phyloP scores from a whole-genome alignment of 2,329 filamentous ascomycete genomes.

The Phyllachora maydis region DNA sequence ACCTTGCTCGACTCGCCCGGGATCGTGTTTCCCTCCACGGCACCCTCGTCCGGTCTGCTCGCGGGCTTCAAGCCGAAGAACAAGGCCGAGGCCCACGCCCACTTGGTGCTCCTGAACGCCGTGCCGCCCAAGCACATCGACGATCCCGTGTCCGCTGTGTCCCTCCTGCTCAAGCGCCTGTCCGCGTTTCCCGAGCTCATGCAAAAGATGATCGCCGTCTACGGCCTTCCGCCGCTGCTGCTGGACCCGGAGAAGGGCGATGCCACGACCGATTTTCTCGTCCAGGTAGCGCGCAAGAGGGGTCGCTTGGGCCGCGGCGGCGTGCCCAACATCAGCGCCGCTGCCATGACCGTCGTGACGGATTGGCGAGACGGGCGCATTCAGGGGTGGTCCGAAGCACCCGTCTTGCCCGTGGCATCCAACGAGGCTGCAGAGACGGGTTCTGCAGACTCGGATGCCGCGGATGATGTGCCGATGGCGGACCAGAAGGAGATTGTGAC shows the following conservation, averaged over 20 bases:
- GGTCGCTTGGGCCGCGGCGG: conserved; percentile 77
- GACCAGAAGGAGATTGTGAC: conserved; percentile 78
- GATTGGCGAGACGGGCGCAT: conserved; percentile 94
- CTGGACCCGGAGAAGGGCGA: conserved; percentile 46
- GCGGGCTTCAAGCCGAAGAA: conserved; percentile 30
- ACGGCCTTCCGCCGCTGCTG: conserved; percentile 66
- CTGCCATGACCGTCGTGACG: conserved; percentile 84
- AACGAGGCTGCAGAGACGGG: conserved; percentile 10
- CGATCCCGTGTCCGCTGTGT: conserved; percentile 76
- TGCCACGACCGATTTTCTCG: conserved; percentile 70
- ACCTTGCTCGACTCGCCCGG: conserved; percentile 87
- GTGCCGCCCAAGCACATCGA: conserved; percentile 87
- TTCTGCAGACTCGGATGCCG: no score
- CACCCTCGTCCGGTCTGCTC: conserved; percentile 7
- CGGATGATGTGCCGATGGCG: conserved; percentile 24
- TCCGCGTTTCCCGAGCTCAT: conserved; percentile 54
- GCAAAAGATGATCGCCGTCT: conserved; percentile 61
- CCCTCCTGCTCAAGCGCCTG: conserved; percentile 63
- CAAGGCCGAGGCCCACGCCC: conserved; percentile 54
- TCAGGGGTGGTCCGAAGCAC: conserved; percentile 74
- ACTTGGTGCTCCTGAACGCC: conserved; percentile 74
- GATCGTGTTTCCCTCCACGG: conserved; percentile 70
- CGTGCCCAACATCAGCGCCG: conserved; percentile 69
- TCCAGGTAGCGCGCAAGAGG: conserved; percentile 86
- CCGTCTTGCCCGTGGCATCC: conserved; percentile 37